Evolutionary conservation across 73 alveolate genomes (phyloP), one percentile per base, ranked within the genome.

Genomic region (Paramecium tetraurelia): DNA sequence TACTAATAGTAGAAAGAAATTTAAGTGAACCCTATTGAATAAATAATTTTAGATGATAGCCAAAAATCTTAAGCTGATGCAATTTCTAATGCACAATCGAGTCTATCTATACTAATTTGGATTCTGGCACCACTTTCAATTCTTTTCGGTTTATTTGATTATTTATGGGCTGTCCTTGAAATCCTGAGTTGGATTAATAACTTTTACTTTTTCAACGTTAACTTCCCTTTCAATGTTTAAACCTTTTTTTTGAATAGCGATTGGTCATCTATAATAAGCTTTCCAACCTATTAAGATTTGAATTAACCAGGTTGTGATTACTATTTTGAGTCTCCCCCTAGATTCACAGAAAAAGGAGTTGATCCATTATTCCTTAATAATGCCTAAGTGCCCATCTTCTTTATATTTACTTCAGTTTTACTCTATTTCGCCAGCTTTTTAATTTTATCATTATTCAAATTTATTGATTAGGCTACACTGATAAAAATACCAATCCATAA

Each of bases 331-430:
- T 29, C 58, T 7, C 86, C 86, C 4, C 58, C 58, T 0, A 35
- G 58, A 29, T 71, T 71, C 35, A 7, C 31, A 12, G 86, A 71
- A 35, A 71, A 71, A 71, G 86, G 86, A 9, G 44, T 43, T 29
- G 86, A 38, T 71, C 86, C 86, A 16, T 35, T 71, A 35, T 71
- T 71, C 58, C 31, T 71, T 38, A 71, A 71, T 71, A 71, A 71
- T 71, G 44, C 86, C 5, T 71, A 29, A 35, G 31, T 35, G 16
- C 31, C 59, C 1, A 11, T 71, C 22, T 29, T 31, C 11, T 31
- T 71, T 14, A 29, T 27, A 10, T 35, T 35, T 12, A 35, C 36
- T 10, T 38, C 36, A 11, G 35, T 71, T 5, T 10, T 71, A 18
- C 20, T 31, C 31, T 71, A 11, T 43, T 71, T 71, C 5, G 31